These are phyloP conservation scores for Mycena amicta DNA, from an alignment of 768 basidiomycete species.

Conservation along the genomic window DNA sequence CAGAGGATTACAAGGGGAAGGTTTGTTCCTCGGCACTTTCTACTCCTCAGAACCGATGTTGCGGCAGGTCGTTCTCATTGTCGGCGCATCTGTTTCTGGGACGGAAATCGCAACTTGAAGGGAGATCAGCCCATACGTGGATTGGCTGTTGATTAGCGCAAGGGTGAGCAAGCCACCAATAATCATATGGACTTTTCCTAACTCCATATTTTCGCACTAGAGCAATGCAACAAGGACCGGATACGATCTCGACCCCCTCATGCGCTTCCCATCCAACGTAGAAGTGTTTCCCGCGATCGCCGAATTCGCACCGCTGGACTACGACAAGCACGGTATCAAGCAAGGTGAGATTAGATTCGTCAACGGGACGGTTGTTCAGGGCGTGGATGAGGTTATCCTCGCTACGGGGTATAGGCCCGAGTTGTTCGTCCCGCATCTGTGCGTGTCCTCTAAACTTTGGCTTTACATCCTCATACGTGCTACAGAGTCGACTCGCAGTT, in stretches of 20 bases:
- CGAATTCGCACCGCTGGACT: constrained; percentile 31
- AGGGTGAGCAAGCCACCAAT: constrained; percentile 18
- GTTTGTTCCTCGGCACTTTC: constrained; percentile 9
- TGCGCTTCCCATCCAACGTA: constrained; percentile 8
- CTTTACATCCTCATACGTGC: neutral
- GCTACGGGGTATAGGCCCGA: neutral
- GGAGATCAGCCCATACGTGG: constrained; percentile 21
- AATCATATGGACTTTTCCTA: too few species aligned
- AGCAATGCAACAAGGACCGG: neutral
- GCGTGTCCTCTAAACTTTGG: constrained; percentile 4
- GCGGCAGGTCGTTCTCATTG: constrained; percentile 23
- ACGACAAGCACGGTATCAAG: constrained; percentile 27
- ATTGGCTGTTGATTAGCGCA: constrained; percentile 17
- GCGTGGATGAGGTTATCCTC: neutral
- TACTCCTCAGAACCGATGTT: too few species aligned
- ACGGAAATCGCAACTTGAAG: constrained; percentile 28
- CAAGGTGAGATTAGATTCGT: constrained; percentile 28
- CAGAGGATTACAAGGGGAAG: constrained; percentile 32
- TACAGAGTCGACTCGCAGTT: constrained; percentile 5
- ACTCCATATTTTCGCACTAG: neutral
- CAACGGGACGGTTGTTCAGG: constrained; percentile 29
- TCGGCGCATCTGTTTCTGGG: constrained; percentile 22
- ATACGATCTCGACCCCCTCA: neutral
- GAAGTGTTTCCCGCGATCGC: constrained; percentile 28
- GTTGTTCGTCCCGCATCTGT: neutral